phyloP scores from a whole-genome alignment of 768 basidiomycete genomes.

The Termitomyces sp. region DNA sequence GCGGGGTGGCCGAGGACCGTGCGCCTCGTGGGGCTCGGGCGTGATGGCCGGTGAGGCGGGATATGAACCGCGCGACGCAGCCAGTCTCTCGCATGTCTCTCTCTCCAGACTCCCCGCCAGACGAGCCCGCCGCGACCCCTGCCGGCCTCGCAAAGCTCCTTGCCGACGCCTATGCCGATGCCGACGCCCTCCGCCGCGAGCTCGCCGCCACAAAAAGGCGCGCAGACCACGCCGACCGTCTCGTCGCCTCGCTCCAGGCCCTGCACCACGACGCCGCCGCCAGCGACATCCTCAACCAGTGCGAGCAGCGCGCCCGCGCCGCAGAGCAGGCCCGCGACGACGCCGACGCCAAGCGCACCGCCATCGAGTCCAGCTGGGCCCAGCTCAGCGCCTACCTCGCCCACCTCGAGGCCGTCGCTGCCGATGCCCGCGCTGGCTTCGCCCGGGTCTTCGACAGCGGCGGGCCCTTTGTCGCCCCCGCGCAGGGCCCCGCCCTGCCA shows the following conservation, averaged over 20 bases:
- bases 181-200: slow-evolving; percentile 46
- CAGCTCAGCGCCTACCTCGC: slow-evolving; percentile 45
- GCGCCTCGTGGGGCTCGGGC: slow-evolving; percentile 16
- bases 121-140: too few relatives aligned
- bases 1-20: slow-evolving; percentile 10
- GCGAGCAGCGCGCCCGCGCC: slow-evolving; percentile 42
- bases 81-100: neutral
- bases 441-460: slow-evolving; percentile 38
- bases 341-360: slow-evolving; percentile 39
- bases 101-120: slow-evolving; percentile 11
- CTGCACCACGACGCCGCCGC: slow-evolving; percentile 20
- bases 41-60: slow-evolving; percentile 15
- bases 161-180: slow-evolving; percentile 45
- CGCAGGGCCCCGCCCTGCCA: slow-evolving; percentile 19
- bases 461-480: slow-evolving; percentile 33
- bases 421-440: slow-evolving; percentile 47
- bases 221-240: slow-evolving; percentile 51
- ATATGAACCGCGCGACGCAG: slow-evolving; percentile 1
- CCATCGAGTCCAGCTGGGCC: slow-evolving; percentile 43
- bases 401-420: slow-evolving; percentile 36
- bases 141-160: slow-evolving; percentile 56
- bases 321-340: slow-evolving; percentile 55
- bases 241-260: slow-evolving; percentile 18
- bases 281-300: slow-evolving; percentile 33
- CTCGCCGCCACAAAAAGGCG: slow-evolving; percentile 35